Base-by-base conservation (phyloP, 2,329 filamentous ascomycete genomes). In the Xylaria sp. region DNA sequence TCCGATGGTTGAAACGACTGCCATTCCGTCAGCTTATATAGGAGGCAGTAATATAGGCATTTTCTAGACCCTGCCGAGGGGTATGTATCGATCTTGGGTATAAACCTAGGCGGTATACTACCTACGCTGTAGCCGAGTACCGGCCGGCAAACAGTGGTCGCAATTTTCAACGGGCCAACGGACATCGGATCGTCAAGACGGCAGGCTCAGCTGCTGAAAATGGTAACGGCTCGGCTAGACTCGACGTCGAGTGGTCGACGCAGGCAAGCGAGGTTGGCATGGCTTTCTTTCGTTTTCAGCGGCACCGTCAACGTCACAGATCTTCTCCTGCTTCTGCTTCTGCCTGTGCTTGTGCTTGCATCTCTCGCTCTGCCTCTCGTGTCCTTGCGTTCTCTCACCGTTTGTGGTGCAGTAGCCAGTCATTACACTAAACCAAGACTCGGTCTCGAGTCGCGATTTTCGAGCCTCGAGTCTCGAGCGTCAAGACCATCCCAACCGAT, bases 121-220 rank as follows among this genome's bases (percentile, higher is more conserved):
- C 10, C 41, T 44, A 46, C 13, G 41, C 15, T 7, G 41, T 46
- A 46, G 13, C 37, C 28, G 28, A 55, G 54, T 50, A 63, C 50
- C 63, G 67, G 63, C 67, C 63, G 66, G 63, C 66, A 66, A 37
- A 48, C 52, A 59, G 18, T 46, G 13, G 41, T 13, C 34, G n/a
- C 57, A 37, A 55, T 39, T 48, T 23, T 20, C 44, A 7, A 23
- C 12, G 50, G 41, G 28, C 3, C n/a, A 65, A 25, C 48, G 20
- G 23, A 10, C n/a, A 54, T n/a, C 34, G 32, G 55, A 58, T 58
- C 37, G 13, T 32, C 55, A 57, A 63, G 52, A 54, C 15, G 57
- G 51, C n/a, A 51, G 57, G 62, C 41, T 66, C 46, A 69, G 67
- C 52, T 59, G 46, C 50, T 54, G 63, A 66, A 56, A 66, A 48